Percentiles rank a stretch among this genome's conserved stretches.
These are phyloP conservation scores for Borovskyia barvae DNA, from an alignment of 208 protist genomes.

Conservation along the genomic window DNA sequence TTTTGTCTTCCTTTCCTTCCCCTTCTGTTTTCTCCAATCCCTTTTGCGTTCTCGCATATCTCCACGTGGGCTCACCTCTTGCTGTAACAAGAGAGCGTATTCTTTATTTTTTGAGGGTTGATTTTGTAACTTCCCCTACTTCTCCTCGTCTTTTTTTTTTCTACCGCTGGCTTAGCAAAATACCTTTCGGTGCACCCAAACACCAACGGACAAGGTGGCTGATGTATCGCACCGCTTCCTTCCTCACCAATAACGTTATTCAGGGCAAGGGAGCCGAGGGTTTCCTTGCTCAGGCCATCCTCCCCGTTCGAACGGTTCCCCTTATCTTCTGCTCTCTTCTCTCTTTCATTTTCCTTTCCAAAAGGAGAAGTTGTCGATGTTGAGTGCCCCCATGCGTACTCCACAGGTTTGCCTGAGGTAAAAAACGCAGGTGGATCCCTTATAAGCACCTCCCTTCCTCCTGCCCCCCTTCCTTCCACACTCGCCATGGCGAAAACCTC, in stretches of 20 bases:
- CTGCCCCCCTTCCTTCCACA: no score
- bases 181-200: no score
- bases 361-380: no score
- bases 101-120: neutral
- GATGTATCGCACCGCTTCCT: no score
- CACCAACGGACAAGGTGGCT: no score
- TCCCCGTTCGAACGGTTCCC: slow-evolving; percentile 4
- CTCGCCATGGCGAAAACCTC: no score
- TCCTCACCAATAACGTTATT: no score
- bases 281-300: no score
- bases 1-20: neutral
- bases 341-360: neutral
- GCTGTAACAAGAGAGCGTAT: neutral
- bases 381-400: no score
- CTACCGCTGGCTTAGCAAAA: slow-evolving; percentile 1
- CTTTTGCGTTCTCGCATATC: slow-evolving; percentile 1
- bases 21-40: neutral
- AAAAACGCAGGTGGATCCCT: no score
- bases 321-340: neutral
- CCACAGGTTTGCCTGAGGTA: no score
- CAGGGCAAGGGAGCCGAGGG: neutral
- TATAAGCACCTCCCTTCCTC: no score
- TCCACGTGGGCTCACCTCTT: neutral
- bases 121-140: neutral
- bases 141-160: slow-evolving; percentile 1